Evolutionary conservation across 169 alveolate species (phyloP), one percentile per base, ranked within the genome.

Genomic region (Ichthyophthirius multifiliis): DNA sequence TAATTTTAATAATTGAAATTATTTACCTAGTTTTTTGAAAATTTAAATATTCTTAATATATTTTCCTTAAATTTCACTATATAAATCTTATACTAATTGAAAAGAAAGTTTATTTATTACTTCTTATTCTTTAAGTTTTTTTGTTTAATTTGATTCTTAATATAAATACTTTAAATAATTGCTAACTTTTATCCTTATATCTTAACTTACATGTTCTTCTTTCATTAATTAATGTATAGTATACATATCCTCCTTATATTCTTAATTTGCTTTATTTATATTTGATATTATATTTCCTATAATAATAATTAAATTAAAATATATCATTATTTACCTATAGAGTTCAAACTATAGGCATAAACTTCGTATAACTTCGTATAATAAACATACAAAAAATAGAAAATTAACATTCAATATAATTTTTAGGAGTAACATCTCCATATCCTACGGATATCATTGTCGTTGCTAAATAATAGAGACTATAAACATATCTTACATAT

Each of bases 391-490:
- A 27, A 13, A 55, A 5, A 18, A 55, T 55, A 10, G 71, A 27
- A 55, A 55, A 55, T 13, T 39, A 20, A 63, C 83, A 45, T 48
- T 82, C 78, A 15, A 63, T 41, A 65, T 75, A 46, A 16, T 43
- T 20, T 67, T 76, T 75, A 7, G 89, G 89, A 41, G 84, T 76
- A 6, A 83, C 71, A 55, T 83, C 89, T 0, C 89, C 89, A 67
- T 83, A 83, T 0, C 89, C 89, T 27, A 75, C 71, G 16, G 89
- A 75, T 39, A 83, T 83, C 74, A 83, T 65, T 13, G 89, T 83
- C 31, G 76, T 84, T 63, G 74, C 77, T 75, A 65, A 78, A 43
- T 65, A 83, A 65, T 83, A 83, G 16, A 76, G 45, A 2, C 67
- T 71, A 47, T 75, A 77, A 44, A 65, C 39, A 55, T 55, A 55